These are phyloP conservation scores for Botrytis byssoidea DNA, from an alignment of 2,329 filamentous ascomycete species.

Conservation along the genomic window DNA sequence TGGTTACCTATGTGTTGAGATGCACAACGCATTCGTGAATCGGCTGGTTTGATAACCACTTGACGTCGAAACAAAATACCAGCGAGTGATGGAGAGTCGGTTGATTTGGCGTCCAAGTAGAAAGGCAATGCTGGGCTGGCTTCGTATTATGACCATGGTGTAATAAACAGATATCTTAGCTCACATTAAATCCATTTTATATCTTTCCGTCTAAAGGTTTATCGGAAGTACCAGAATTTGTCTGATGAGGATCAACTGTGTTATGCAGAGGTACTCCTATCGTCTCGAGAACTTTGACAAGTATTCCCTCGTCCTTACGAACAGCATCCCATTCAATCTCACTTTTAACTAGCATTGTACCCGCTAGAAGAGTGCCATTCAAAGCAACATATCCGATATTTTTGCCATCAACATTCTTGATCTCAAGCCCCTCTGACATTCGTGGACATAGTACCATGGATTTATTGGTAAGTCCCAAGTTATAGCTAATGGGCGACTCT, in stretches of 20 bases:
- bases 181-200: background rate
- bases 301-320: constrained; percentile 42
- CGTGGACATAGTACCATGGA: constrained; percentile 56
- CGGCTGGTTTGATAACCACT: background rate
- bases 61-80: background rate
- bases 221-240: background rate
- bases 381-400: constrained; percentile 43
- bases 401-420: constrained; percentile 24
- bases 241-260: background rate
- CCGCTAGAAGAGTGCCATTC: constrained; percentile 63
- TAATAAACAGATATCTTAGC: background rate
- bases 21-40: background rate
- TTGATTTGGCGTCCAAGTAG: background rate
- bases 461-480: constrained; percentile 57
- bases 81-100: background rate
- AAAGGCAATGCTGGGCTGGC: background rate
- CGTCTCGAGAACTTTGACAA: constrained; percentile 43
- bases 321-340: constrained; percentile 57
- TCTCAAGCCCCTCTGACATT: constrained; percentile 48
- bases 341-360: constrained; percentile 62
- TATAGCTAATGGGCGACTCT: constrained; percentile 58
- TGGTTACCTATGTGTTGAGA: background rate
- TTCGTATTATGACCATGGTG: background rate
- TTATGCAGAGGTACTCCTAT: constrained; percentile 30
- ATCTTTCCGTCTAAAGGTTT: constrained; percentile 9